These are phyloP conservation scores for Penicillium canariense DNA, from an alignment of 495 filamentous ascomycete genomes.

Conservation along the genomic window DNA sequence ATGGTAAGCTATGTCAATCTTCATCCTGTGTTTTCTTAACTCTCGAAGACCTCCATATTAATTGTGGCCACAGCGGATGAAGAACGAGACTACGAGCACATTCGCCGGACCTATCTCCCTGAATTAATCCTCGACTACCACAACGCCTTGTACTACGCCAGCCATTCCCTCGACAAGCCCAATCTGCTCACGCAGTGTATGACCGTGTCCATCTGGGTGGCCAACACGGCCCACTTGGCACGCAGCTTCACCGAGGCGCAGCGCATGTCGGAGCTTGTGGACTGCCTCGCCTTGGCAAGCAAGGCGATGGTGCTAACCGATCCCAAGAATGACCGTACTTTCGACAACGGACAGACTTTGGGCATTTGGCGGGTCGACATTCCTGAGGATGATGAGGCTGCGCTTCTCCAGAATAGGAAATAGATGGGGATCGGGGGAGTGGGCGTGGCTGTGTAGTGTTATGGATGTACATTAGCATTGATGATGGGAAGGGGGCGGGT, in stretches of 20 bases:
- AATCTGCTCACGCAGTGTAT: slow-evolving; percentile 67
- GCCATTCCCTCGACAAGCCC: slow-evolving; percentile 60
- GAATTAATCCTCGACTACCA: slow-evolving; percentile 80
- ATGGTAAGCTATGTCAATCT: no score
- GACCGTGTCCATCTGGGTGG: slow-evolving; percentile 68
- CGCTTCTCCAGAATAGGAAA: slow-evolving; percentile 11
- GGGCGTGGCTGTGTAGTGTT: slow-evolving; percentile 11
- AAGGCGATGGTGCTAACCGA: slow-evolving; percentile 65
- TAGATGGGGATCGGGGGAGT: slow-evolving; percentile 3
- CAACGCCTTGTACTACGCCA: slow-evolving; percentile 67
- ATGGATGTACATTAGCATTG: slow-evolving; percentile 28
- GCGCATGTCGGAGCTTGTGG: slow-evolving; percentile 76
- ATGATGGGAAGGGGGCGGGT: slow-evolving; percentile 2
- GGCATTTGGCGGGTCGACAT: slow-evolving; percentile 48
- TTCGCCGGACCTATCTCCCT: slow-evolving; percentile 75
- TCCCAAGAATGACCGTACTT: slow-evolving; percentile 30
- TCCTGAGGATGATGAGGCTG: slow-evolving; percentile 29
- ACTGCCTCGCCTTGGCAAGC: slow-evolving; percentile 68
- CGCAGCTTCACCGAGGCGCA: slow-evolving; percentile 60
- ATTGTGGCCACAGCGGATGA: slow-evolving; percentile 36
- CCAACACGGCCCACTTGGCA: slow-evolving; percentile 61
- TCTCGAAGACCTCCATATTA: neutral
- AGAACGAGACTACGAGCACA: slow-evolving; percentile 43
- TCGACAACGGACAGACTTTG: slow-evolving; percentile 40
- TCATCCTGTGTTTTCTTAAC: neutral